phyloP scores from a whole-genome alignment of 2,329 filamentous ascomycete genomes.

The Mycosphaerella sp. region DNA sequence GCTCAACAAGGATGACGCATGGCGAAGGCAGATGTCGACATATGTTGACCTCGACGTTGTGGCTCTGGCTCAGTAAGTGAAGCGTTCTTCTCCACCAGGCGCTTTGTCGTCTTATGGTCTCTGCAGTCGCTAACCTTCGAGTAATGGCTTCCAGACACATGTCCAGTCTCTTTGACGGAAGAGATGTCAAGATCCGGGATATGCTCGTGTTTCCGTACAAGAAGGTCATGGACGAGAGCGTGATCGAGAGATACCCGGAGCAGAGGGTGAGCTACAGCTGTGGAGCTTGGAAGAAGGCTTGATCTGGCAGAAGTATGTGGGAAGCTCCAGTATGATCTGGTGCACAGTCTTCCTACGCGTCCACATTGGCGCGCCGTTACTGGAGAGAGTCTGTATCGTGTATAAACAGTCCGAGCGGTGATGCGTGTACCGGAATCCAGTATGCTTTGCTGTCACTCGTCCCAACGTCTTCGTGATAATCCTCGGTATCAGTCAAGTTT shows the following conservation, averaged over 20 bases:
- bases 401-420: too few species aligned
- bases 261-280: not conserved
- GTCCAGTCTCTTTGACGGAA: not conserved
- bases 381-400: too few species aligned
- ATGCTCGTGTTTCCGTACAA: not conserved
- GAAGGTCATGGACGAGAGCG: not conserved
- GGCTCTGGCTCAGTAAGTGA: conserved; percentile 1
- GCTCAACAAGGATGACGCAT: not conserved
- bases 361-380: too few species aligned
- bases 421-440: too few species aligned
- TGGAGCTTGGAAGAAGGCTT: not conserved
- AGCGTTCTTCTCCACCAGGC: not conserved
- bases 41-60: conserved; percentile 3
- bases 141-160: not conserved
- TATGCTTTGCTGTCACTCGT: too few species aligned
- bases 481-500: too few species aligned
- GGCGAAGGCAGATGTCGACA: conserved; percentile 3
- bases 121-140: too few species aligned
- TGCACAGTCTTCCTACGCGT: too few species aligned
- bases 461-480: too few species aligned
- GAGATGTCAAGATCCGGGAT: not conserved
- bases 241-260: not conserved
- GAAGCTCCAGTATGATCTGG: too few species aligned
- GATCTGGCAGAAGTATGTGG: too few species aligned
- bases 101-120: not conserved